Evolutionary conservation across 1,139 yeast genomes (phyloP), one percentile per base, ranked within the genome.

Genomic region (Blastobotrys elegans): DNA sequence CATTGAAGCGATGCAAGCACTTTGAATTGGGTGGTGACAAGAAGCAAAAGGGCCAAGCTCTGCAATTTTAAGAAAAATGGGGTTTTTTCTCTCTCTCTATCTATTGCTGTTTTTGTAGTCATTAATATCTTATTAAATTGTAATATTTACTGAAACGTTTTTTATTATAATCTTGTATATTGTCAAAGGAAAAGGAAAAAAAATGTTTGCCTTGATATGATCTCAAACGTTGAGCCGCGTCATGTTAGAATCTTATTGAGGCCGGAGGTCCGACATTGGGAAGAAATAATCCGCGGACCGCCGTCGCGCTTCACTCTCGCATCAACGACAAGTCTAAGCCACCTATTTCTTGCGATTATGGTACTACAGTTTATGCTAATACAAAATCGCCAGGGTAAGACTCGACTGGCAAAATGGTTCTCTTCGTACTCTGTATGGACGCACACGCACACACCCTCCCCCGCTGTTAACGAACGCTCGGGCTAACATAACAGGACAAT

Each of bases 11-110:
- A 84, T 92, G 98, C 84, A 94, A 92, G 92, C 98, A 94, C 82
- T 94, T 92, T 77, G 99, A 92, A 82, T 89, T 92, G 75, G 98
- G 98, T 83, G 98, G 98, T 82, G 98, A 92, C 84, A 92, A 87
- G 88, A 94, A 92, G 82, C 97, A 92, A 81, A 92, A 92, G 90
- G 98, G 97, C 75, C 94, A 84, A 78, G 96, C 96, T 74, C 82
- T 87, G 75, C 95, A 87, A 81, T 87, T 87, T 76, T 87, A 83
- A 81, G 56, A 18, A 22, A n/a, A 11, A 17, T n/a, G n/a, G n/a
- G n/a, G n/a, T n/a, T n/a, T n/a, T n/a, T n/a, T n/a, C n/a, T n/a
- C n/a, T n/a, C n/a, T n/a, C 27, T 24, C 40, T 43, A 40, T 45
- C 29, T 30, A 30, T n/a, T 30, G 17, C 17, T 6, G 33, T n/a